Percentiles rank a stretch among this genome's conserved stretches.
Evolutionary conservation across 768 basidiomycete species (phyloP).

Genomic region (Trametes cubensis): DNA sequence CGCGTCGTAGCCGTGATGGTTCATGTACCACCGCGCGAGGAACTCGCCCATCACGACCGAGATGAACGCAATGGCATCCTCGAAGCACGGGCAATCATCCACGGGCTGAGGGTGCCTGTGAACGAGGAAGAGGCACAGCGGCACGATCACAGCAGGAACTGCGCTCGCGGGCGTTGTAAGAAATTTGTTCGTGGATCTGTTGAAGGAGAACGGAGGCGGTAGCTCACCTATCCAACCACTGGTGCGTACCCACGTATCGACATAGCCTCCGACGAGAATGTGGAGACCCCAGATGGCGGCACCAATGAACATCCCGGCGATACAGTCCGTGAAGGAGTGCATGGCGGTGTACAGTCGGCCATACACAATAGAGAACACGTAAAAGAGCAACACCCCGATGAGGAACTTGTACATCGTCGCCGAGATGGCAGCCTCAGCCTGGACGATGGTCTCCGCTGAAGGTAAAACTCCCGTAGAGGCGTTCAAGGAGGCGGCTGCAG

Average conservation of each 20-base stretch:
- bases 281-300: constrained; percentile 60
- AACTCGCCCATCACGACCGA: constrained; percentile 79
- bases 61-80: constrained; percentile 93
- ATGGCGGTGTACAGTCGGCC: constrained; percentile 86
- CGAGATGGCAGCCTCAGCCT: constrained; percentile 42
- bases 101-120: constrained; percentile 93
- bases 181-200: constrained; percentile 26
- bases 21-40: constrained; percentile 67
- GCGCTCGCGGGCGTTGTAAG: constrained; percentile 1
- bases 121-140: constrained; percentile 72
- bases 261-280: constrained; percentile 34
- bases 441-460: constrained; percentile 12
- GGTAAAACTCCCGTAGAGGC: constrained; percentile 26
- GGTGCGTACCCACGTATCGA: constrained; percentile 48
- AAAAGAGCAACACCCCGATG: constrained; percentile 50
- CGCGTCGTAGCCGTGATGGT: constrained; percentile 42
- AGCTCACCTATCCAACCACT: constrained; percentile 41
- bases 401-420: constrained; percentile 44
- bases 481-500: not conserved
- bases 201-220: not conserved
- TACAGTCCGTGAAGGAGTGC: constrained; percentile 83
- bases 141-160: constrained; percentile 64
- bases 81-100: constrained; percentile 97
- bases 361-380: constrained; percentile 73
- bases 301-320: constrained; percentile 65